A percentile compares a stretch with the other conserved stretches of the same genome.
These are phyloP conservation scores for Mycena olivaceomarginata DNA, from an alignment of 768 basidiomycete genomes.

Conservation along the genomic window DNA sequence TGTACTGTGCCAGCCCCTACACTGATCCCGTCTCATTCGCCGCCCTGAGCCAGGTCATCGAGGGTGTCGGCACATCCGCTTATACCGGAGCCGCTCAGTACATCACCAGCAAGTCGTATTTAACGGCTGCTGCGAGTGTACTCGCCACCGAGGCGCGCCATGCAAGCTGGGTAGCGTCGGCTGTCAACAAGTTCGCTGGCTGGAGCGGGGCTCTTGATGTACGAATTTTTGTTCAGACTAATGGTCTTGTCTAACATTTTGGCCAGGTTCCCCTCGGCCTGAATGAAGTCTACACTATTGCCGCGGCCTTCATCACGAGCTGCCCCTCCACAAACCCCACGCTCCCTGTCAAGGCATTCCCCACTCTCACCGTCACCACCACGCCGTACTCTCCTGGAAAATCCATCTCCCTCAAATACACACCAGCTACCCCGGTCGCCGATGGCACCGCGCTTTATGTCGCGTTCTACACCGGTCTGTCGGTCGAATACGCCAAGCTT, in stretches of 20 bases:
- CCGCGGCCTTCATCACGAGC: slow-evolving; percentile 67
- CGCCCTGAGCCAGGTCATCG: slow-evolving; percentile 71
- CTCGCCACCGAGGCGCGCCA: slow-evolving; percentile 78
- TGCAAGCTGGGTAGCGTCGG: slow-evolving; percentile 71
- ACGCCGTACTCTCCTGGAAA: slow-evolving; percentile 48
- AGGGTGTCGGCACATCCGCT: slow-evolving; percentile 71
- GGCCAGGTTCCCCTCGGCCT: slow-evolving; percentile 55
- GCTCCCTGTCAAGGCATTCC: slow-evolving; percentile 72
- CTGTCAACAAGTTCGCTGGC: slow-evolving; percentile 62
- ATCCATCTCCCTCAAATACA: slow-evolving; percentile 33
- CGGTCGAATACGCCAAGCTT: slow-evolving; percentile 55
- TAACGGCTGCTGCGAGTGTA: slow-evolving; percentile 75
- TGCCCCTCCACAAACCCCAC: slow-evolving; percentile 75
- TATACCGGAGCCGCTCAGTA: slow-evolving; percentile 74
- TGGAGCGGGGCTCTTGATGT: slow-evolving; percentile 75
- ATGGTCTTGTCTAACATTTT: slow-evolving; percentile 40
- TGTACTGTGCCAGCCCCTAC: slow-evolving; percentile 64
- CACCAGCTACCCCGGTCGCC: slow-evolving; percentile 51
- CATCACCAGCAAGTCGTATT: slow-evolving; percentile 65
- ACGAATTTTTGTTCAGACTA: slow-evolving; percentile 39
- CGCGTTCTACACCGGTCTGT: slow-evolving; percentile 67
- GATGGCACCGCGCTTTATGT: slow-evolving; percentile 52
- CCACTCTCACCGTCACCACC: slow-evolving; percentile 61
- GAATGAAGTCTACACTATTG: slow-evolving; percentile 60
- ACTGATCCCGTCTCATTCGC: slow-evolving; percentile 69